Conservation (phyloP, 2,329 filamentous ascomycete genomes). For the Cladosporium sp. region DNA sequence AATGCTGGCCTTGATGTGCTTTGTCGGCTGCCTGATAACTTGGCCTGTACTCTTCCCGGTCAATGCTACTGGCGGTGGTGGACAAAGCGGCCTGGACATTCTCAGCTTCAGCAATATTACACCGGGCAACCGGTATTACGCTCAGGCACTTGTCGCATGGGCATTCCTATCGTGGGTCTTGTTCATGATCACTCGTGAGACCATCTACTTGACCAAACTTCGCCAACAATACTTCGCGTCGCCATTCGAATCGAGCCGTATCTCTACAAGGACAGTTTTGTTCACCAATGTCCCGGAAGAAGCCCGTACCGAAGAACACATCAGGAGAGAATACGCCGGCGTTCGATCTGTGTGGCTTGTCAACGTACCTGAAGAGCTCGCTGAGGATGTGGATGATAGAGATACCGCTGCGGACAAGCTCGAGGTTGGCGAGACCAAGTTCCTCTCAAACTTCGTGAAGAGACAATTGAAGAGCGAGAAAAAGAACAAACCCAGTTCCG, state of each 20-base stretch:
- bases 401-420: conserved; percentile 47
- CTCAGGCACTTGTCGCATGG: conserved; percentile 44
- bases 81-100: conserved; percentile 31
- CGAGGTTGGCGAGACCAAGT: conserved; percentile 47
- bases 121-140: conserved; percentile 45
- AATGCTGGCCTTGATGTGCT: conserved; percentile 44
- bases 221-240: conserved; percentile 50
- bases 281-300: conserved; percentile 49
- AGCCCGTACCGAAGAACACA: conserved; percentile 40
- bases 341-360: conserved; percentile 50
- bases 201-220: conserved; percentile 48
- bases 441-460: conserved; percentile 40
- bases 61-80: conserved; percentile 42
- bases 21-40: conserved; percentile 48
- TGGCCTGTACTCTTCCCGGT: conserved; percentile 52
- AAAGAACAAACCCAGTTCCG: conserved; percentile 35
- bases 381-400: conserved; percentile 46
- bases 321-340: conserved; percentile 42
- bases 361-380: conserved; percentile 47
- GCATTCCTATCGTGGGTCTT: conserved; percentile 47
- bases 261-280: conserved; percentile 50
- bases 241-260: conserved; percentile 45
- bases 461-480: conserved; percentile 31
- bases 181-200: conserved; percentile 49
- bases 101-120: conserved; percentile 43